These are phyloP conservation scores for Aspergillus sp. DNA, from an alignment of 2,329 filamentous ascomycete genomes.

Conservation along the genomic window DNA sequence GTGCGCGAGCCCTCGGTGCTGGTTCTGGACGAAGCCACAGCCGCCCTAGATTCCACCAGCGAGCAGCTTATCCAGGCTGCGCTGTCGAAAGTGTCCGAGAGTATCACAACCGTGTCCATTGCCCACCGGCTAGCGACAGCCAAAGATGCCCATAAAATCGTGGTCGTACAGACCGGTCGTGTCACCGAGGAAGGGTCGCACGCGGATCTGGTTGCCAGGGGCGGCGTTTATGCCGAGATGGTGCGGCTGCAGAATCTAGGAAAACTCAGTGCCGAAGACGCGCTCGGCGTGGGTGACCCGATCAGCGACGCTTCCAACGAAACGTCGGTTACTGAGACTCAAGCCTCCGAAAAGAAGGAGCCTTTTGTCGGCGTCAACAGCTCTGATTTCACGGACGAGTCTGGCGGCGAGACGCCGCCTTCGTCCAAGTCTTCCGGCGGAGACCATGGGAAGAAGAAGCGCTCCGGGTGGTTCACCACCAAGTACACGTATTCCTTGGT, in stretches of 20 bases:
- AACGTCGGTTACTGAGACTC: conserved; percentile 5
- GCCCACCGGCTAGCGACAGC: conserved; percentile 30
- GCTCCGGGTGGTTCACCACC: conserved; percentile 15
- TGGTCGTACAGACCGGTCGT: conserved; percentile 25
- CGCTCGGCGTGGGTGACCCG: conserved; percentile 7
- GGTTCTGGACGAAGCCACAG: conserved; percentile 30
- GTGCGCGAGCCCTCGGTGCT: conserved; percentile 78
- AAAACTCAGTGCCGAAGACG: conserved; percentile 13
- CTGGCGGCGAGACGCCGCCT: conserved; percentile 7
- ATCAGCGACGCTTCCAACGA: conserved; percentile 11
- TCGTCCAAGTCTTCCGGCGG: conserved; percentile 5
- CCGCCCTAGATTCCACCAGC: conserved; percentile 27
- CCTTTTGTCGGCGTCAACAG: conserved; percentile 8
- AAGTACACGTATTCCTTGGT: conserved; percentile 30
- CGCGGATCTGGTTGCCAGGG: conserved; percentile 19
- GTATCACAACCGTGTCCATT: conserved; percentile 27
- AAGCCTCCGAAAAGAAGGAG: conserved; percentile 11
- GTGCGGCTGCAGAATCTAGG: conserved; percentile 37
- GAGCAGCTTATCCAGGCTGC: conserved; percentile 27
- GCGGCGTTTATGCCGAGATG: conserved; percentile 41
- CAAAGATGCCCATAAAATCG: conserved; percentile 29
- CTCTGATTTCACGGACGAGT: conserved; percentile 13
- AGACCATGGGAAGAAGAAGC: conserved; percentile 11
- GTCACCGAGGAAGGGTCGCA: conserved; percentile 28
- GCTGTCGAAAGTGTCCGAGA: conserved; percentile 18